A percentile compares a stretch with the other conserved stretches of the same genome.
Evolutionary conservation across 352 stramenopile genomes (phyloP).

Genomic region (Globisporangium polare): DNA sequence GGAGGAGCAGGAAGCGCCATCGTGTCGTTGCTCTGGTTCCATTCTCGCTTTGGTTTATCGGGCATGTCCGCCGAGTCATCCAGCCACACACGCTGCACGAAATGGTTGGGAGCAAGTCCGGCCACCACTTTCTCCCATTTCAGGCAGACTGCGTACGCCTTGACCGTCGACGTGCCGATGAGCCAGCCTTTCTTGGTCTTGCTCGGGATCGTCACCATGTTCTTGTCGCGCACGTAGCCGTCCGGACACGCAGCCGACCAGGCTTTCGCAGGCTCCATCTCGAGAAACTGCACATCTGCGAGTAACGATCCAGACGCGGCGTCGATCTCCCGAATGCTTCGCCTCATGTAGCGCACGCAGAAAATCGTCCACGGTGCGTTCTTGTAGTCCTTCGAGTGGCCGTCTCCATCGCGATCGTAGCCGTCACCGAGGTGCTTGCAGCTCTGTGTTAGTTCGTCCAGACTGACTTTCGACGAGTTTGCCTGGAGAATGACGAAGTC

Average conservation of each 20-base stretch:
- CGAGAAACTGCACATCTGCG: constrained; percentile 27
- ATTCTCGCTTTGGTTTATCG: constrained; percentile 24
- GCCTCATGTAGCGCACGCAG: constrained; percentile 28
- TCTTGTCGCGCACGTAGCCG: constrained; percentile 29
- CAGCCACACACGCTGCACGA: constrained; percentile 37
- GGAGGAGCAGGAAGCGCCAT: constrained; percentile 7
- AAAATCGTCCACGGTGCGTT: constrained; percentile 41
- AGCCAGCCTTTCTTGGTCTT: constrained; percentile 34
- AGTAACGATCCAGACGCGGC: constrained; percentile 18
- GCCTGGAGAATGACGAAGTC: constrained; percentile 37
- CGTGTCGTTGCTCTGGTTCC: constrained; percentile 7
- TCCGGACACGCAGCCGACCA: constrained; percentile 19
- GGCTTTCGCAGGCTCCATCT: constrained; percentile 29
- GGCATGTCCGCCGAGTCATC: constrained; percentile 33
- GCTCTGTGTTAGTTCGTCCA: constrained; percentile 28
- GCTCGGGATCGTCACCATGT: constrained; percentile 28
- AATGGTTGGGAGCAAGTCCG: constrained; percentile 18
- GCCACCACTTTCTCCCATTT: constrained; percentile 23
- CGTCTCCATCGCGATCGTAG: constrained; percentile 39
- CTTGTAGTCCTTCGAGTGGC: constrained; percentile 44
- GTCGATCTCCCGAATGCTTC: constrained; percentile 27
- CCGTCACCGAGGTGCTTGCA: constrained; percentile 20
- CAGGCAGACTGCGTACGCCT: constrained; percentile 32
- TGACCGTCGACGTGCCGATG: constrained; percentile 21
- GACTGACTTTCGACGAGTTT: constrained; percentile 13